Evolutionary conservation across 306 rosid genomes (phyloP).

Genomic region (Dicorynia guianensis): DNA sequence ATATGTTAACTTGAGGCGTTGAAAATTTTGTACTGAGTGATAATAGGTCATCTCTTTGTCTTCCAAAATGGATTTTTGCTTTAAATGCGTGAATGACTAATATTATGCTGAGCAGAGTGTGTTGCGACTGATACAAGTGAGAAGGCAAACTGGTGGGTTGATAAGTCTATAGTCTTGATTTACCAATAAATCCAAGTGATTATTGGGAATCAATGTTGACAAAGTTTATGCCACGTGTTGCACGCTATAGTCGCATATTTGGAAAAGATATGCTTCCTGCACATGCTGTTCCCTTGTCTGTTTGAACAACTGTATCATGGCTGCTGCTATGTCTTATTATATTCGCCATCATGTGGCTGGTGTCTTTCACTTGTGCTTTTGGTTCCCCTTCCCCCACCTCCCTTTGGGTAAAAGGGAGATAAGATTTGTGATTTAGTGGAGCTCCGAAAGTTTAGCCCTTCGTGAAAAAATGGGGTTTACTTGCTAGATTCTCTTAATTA

Average conservation of each 20-base stretch:
- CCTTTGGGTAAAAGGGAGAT: no score
- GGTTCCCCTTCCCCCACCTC: no score
- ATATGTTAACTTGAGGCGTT: not conserved
- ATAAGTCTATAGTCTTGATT: not conserved
- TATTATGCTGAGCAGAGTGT: constrained; percentile 31
- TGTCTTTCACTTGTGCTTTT: no score
- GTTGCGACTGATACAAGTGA: constrained; percentile 3
- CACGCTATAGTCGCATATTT: not conserved
- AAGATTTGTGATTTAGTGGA: no score
- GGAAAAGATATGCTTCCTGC: constrained; percentile 12
- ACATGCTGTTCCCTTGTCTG: constrained; percentile 36
- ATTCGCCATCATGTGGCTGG: constrained; percentile 39
- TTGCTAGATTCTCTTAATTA: no score
- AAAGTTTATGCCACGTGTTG: not conserved
- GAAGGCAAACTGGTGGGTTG: not conserved
- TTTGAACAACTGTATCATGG: constrained; percentile 33
- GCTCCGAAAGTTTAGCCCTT: no score
- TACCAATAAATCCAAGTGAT: not conserved
- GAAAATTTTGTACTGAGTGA: constrained; percentile 31
- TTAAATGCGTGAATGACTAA: constrained; percentile 32
- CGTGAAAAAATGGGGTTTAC: no score
- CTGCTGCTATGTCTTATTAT: not conserved
- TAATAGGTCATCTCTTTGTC: not conserved
- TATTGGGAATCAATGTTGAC: not conserved
- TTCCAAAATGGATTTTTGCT: not conserved